Base-by-base conservation (phyloP, 257 asterid genomes). In the Solanum paucissectum region DNA sequence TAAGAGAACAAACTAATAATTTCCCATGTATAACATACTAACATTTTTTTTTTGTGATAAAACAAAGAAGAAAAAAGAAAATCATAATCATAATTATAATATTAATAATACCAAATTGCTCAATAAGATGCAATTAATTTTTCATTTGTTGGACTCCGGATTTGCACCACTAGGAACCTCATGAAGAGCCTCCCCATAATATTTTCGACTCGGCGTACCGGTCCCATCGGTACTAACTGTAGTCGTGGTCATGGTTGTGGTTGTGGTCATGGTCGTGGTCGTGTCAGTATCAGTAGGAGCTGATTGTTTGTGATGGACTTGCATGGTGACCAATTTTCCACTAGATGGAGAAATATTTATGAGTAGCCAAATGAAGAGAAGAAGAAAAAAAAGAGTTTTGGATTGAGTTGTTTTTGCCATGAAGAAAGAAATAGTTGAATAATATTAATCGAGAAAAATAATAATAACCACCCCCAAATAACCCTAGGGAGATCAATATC, bases 111-210 rank as follows among this genome's bases (percentile, higher is more conserved):
- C 21, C 60, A 79, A 79, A 23, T 79, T 44, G 52, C 85, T 29
- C 25, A 20, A 3, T 58, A 58, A 58, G 66, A 58, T 79, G 83
- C 83, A 25, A 79, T 10, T 4, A 75, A 46, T 71, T 27, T 71
- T 29, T 90, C 66, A 89, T 90, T 93, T 89, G 87, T 95, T 95
- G 83, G 97, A 94, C 90, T 94, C 96, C 1, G 98, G 98, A 88
- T 95, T 95, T 20, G 98, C 93, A 88, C 98, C 98, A 86, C 98
- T 95, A 1, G 98, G 98, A 32, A 95, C 98, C 79, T 93, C 96
- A 91, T 95, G 98, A 72, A 94, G 95, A 89, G 92, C 94, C 42
- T 32, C 91, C 11, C 89, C 86, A 87, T 93, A 92, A 86, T 93
- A 93, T 18, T 85, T 87, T 64, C 87, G 88, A 55, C 86, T 75